These are phyloP conservation scores for Fusarium chuoi DNA, from an alignment of 2,329 filamentous ascomycete species.

Conservation along the genomic window DNA sequence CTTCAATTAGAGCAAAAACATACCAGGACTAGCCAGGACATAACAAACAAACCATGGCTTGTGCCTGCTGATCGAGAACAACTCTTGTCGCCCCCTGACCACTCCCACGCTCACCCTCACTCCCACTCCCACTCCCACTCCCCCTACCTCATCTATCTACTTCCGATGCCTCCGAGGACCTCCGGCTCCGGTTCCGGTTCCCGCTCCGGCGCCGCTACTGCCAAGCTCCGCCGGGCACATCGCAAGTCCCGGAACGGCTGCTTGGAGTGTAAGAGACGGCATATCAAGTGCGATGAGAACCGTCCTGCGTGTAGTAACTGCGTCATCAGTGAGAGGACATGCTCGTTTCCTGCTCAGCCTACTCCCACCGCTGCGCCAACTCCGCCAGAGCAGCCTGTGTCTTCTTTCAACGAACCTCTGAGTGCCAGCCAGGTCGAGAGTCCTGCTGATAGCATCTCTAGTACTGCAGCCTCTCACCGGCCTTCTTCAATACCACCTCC, in stretches of 20 bases:
- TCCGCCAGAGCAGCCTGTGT: constrained; percentile 8
- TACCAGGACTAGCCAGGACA: neutral
- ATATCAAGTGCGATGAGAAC: constrained; percentile 57
- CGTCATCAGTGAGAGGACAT: constrained; percentile 49
- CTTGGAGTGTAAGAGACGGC: constrained; percentile 53
- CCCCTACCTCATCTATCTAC: neutral
- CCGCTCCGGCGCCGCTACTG: constrained; percentile 21
- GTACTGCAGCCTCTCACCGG: constrained; percentile 15
- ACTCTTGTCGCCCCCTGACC: neutral
- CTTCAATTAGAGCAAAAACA: neutral
- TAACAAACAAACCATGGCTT: neutral
- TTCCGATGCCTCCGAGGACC: constrained; percentile 32
- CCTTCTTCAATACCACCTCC: constrained; percentile 27
- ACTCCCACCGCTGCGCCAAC: constrained; percentile 10
- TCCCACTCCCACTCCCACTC: neutral
- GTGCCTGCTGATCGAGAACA: constrained; percentile 14
- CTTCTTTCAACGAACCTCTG: constrained; percentile 2
- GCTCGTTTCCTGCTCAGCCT: constrained; percentile 46
- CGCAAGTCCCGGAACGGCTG: constrained; percentile 56
- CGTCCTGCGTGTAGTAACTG: constrained; percentile 55
- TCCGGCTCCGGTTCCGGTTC: constrained; percentile 28
- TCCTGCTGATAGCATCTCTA: constrained; percentile 36
- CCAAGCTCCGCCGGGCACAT: constrained; percentile 51
- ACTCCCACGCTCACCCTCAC: neutral
- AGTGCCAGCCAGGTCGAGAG: constrained; percentile 32